Conservation (phyloP, 1,139 yeast genomes). For the Debaryomyces robertsiae region DNA sequence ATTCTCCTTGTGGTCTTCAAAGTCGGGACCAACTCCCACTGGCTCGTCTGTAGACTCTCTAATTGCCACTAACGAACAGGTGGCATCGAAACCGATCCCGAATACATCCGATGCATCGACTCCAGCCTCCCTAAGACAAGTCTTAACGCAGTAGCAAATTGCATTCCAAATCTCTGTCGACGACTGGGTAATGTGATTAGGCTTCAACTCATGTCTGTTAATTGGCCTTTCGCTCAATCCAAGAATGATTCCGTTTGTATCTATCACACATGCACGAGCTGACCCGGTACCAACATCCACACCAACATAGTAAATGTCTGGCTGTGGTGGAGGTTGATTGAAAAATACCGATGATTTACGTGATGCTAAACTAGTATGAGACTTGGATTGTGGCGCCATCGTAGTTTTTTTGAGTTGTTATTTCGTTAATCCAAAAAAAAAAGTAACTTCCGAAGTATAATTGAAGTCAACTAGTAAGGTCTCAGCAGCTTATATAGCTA, state of each 20-base stretch:
- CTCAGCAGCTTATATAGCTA: neutral
- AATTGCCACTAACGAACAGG: constrained; percentile 89
- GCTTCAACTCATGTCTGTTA: constrained; percentile 71
- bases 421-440: neutral
- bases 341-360: constrained; percentile 43
- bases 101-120: constrained; percentile 65
- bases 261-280: constrained; percentile 91
- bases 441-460: too few relatives aligned
- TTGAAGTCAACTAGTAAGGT: neutral
- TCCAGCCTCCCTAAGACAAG: constrained; percentile 71
- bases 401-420: too few relatives aligned
- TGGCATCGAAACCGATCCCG: constrained; percentile 96
- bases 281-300: constrained; percentile 98
- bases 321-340: constrained; percentile 44
- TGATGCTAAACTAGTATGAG: constrained; percentile 44
- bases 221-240: constrained; percentile 81
- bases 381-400: constrained; percentile 23
- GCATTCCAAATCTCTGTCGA: constrained; percentile 93
- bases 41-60: constrained; percentile 68
- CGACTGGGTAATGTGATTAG: constrained; percentile 77
- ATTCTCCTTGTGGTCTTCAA: constrained; percentile 69
- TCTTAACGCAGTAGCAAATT: constrained; percentile 78
- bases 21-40: constrained; percentile 91
- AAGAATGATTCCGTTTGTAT: constrained; percentile 77
- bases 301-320: constrained; percentile 73